A percentile compares a stretch with the other conserved stretches of the same genome.
Evolutionary conservation across 164 flowering plant species (phyloP).

Genomic region (Dillenia suffruticosa): DNA sequence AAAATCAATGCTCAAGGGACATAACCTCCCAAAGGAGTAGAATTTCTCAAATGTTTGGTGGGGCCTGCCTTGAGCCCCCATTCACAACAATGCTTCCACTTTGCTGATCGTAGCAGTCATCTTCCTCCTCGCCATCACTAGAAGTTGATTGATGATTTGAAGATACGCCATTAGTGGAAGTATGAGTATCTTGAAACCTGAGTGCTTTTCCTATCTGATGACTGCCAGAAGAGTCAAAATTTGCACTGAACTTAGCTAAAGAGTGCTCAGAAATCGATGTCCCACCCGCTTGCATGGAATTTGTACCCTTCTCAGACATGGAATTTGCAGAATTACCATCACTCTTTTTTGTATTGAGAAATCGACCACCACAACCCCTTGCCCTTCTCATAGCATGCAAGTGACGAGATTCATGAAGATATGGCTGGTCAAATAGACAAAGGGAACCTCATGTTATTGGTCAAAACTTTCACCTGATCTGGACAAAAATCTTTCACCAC

Average conservation of each 20-base stretch:
- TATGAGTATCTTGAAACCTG: slow-evolving; percentile 8
- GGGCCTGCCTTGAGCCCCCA: slow-evolving; percentile 48
- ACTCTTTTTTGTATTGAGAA: slow-evolving; percentile 58
- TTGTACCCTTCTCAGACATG: slow-evolving; percentile 20
- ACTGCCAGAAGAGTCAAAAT: slow-evolving; percentile 23
- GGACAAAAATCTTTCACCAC: too few relatives aligned
- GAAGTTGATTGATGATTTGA: slow-evolving; percentile 23
- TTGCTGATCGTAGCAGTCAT: slow-evolving; percentile 47
- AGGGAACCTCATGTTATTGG: background rate
- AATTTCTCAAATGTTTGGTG: slow-evolving; percentile 40
- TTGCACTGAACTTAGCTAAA: slow-evolving; percentile 23
- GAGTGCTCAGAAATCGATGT: slow-evolving; percentile 47
- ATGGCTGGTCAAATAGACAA: slow-evolving; percentile 40
- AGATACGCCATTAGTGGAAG: slow-evolving; percentile 18
- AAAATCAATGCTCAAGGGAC: too few relatives aligned
- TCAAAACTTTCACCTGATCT: too few relatives aligned
- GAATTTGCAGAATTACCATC: slow-evolving; percentile 21
- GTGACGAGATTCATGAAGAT: slow-evolving; percentile 73
- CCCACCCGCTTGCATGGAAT: slow-evolving; percentile 24
- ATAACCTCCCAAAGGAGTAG: background rate
- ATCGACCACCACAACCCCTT: slow-evolving; percentile 72
- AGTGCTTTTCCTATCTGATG: slow-evolving; percentile 26
- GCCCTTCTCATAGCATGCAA: slow-evolving; percentile 70
- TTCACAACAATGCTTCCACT: slow-evolving; percentile 42
- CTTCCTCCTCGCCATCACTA: slow-evolving; percentile 35